phyloP scores from a whole-genome alignment of 1,139 yeast species.

The Kurtzmaniella quercitrusa region DNA sequence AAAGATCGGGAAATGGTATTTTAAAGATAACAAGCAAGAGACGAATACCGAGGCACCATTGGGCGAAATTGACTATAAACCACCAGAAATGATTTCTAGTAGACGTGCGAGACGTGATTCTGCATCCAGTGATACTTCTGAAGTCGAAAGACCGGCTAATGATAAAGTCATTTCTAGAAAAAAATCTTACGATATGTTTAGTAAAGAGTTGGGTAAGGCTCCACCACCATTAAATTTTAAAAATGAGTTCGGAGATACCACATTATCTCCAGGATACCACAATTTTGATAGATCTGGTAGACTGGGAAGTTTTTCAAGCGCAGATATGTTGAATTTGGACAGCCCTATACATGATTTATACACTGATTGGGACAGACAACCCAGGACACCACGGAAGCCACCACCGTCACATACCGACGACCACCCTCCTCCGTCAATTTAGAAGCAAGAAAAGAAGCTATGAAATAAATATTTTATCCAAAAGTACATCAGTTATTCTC shows the following conservation, averaged over 20 bases:
- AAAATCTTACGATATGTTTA: slow-evolving; percentile 7
- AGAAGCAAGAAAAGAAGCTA: not conserved
- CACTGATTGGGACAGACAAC: not conserved
- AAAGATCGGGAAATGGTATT: slow-evolving; percentile 70
- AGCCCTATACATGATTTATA: not conserved
- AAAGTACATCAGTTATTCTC: too few relatives aligned
- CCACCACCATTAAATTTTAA: not conserved
- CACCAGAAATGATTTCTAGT: slow-evolving; percentile 65
- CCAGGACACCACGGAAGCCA: slow-evolving; percentile 1
- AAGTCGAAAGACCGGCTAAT: not conserved
- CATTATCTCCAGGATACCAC: not conserved
- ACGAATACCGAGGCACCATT: slow-evolving; percentile 9
- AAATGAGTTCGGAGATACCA: not conserved
- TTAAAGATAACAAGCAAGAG: slow-evolving; percentile 38
- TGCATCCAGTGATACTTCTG: slow-evolving; percentile 7
- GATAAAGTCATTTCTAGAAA: not conserved
- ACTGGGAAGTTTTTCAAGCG: not conserved
- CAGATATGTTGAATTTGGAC: not conserved
- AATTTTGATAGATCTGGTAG: not conserved
- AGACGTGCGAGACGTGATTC: slow-evolving; percentile 39
- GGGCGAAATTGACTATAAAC: slow-evolving; percentile 26
- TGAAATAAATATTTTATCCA: not conserved
- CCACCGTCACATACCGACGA: not conserved
- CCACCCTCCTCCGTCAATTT: not conserved
- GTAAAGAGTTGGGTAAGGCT: slow-evolving; percentile 2